Base-by-base conservation (phyloP, 306 rosid genomes). In the Malus fusca region DNA sequence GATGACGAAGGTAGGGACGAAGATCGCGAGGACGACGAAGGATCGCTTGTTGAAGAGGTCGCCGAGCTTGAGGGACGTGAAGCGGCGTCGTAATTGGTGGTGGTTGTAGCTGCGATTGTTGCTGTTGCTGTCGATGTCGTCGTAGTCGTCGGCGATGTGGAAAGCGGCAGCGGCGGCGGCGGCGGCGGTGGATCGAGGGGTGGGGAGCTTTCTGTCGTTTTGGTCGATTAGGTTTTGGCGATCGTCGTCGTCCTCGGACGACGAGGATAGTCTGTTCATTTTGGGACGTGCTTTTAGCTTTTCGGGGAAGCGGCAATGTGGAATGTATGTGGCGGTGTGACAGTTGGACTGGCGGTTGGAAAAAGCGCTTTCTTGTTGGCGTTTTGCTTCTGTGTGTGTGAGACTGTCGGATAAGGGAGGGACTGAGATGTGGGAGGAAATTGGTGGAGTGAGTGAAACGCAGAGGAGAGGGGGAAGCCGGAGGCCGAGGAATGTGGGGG, bases 221-320 rank as follows among this genome's bases (percentile, higher is more conserved):
- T 90, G 96, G 1, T 85, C 84, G 63, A 95, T 86, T 68, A 95
- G 88, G 86, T 76, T 83, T 44, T 78, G 88, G 78, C 84, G 93
- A 63, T 95, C 98, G 44, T 95, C 97, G 30, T 89, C 94, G 43
- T 92, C 98, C 85, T 92, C 97, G 37, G 82, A 79, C 23, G 74
- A 87, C 0, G 88, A 88, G 51, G 86, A 95, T 40, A 76, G 56
- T 40, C 90, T 83, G 28, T 66, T 92, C 83, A 85, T 82, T 66
- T 69, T 13, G 8, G 19, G 17, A 1, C 17, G 63, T 22, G 26
- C 31, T 55, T 61, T 13, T 61, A 37, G 21, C 66, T 63, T 28
- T 63, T 63, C 22, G 10, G 42, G 17, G 19, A 15, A 28, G 68
- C 13, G 21, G 65, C 43, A 31, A 63, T 28, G 4, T 30, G 68